Evolutionary conservation across 768 basidiomycete genomes (phyloP).

Genomic region (Hericium alpestre): DNA sequence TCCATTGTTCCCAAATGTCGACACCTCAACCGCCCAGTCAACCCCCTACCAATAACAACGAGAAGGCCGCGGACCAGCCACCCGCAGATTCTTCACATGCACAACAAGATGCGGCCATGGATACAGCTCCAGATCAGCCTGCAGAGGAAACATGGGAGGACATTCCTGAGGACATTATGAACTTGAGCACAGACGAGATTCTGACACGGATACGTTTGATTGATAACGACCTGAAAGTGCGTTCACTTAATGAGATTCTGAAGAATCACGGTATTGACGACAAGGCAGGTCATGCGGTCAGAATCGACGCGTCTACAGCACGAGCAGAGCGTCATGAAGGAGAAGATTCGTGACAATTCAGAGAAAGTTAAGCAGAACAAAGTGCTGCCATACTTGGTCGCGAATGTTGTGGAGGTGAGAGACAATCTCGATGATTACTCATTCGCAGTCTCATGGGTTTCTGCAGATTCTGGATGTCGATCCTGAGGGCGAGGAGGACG

Average conservation of each 20-base stretch:
- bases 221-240: constrained; percentile 92
- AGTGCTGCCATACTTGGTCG: constrained; percentile 94
- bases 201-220: constrained; percentile 82
- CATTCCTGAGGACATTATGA: constrained; percentile 80
- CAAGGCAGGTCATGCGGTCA: constrained; percentile 85
- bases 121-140: constrained; percentile 60
- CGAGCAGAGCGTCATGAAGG: constrained; percentile 93
- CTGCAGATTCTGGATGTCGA: constrained; percentile 85
- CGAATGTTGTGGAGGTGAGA: constrained; percentile 90
- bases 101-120: constrained; percentile 43
- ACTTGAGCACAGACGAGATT: constrained; percentile 76
- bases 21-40: constrained; percentile 1
- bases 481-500: constrained; percentile 86
- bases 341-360: constrained; percentile 95
- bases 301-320: constrained; percentile 87
- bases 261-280: not conserved
- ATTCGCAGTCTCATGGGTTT: not conserved
- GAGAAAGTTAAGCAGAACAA: constrained; percentile 99
- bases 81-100: constrained; percentile 22
- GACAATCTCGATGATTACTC: not conserved
- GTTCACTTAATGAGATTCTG: constrained; percentile 7
- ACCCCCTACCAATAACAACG: constrained; percentile 23
- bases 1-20: constrained; percentile 6
- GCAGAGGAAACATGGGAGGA: constrained; percentile 82
- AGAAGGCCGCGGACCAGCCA: constrained; percentile 30